Percentiles rank a stretch among this genome's conserved stretches.
phyloP scores from a whole-genome alignment of 192 early-diverging fungal species.

The Entophlyctis helioformis region DNA sequence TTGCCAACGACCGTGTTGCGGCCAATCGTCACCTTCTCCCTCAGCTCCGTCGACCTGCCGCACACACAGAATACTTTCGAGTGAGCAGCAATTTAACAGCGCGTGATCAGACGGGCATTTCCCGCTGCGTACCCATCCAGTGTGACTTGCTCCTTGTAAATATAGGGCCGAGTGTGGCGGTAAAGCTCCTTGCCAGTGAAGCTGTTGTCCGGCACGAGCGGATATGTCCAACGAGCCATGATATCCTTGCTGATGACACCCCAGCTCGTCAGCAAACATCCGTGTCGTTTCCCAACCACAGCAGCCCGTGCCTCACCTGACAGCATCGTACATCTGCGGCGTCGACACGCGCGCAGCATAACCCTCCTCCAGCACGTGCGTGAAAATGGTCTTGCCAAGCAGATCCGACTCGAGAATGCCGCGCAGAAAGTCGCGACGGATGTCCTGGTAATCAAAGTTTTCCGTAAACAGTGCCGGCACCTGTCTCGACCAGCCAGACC shows the following conservation, averaged over 20 bases:
- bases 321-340: constrained; percentile 60
- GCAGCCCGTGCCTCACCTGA: constrained; percentile 34
- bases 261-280: too few relatives aligned
- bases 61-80: background rate
- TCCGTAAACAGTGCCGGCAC: constrained; percentile 87
- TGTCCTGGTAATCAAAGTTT: constrained; percentile 94
- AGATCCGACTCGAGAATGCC: constrained; percentile 84
- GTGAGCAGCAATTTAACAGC: background rate
- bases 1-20: constrained; percentile 62
- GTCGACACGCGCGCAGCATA: constrained; percentile 58
- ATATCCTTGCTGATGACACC: constrained; percentile 57
- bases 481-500: too few relatives aligned
- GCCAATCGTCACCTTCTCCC: constrained; percentile 76
- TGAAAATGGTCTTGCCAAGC: constrained; percentile 74
- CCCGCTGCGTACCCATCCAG: constrained; percentile 54
- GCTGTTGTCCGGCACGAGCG: constrained; percentile 85
- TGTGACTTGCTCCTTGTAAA: constrained; percentile 94
- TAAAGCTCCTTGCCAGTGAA: constrained; percentile 56
- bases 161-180: constrained; percentile 60
- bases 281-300: background rate
- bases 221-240: constrained; percentile 85
- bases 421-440: constrained; percentile 79
- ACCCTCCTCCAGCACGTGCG: constrained; percentile 55
- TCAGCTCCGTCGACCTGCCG: constrained; percentile 47
- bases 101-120: constrained; percentile 20